Conservation (phyloP, 202 grass and related monocot species). For the Zoysia matrella region DNA sequence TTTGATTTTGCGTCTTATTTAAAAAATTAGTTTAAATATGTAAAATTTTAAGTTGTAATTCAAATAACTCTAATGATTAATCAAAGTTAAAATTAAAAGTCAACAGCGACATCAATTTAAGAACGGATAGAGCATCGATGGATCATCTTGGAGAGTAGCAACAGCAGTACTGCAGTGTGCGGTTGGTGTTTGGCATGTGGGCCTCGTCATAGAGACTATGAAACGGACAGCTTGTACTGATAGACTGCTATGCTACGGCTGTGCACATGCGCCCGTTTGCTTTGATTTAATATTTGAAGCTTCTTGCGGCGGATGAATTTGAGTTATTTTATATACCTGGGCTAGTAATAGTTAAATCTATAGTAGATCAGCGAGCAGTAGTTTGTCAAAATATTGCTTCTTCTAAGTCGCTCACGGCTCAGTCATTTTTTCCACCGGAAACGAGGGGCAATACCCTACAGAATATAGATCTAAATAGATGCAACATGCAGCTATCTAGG, state of each 20-base stretch:
- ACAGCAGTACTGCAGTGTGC: constrained; percentile 41
- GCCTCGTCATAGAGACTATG: constrained; percentile 44
- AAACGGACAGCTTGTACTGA: constrained; percentile 49
- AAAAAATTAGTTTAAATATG: no score
- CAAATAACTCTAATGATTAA: no score
- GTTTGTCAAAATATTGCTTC: no score
- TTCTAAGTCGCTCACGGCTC: no score
- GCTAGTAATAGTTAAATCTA: neutral
- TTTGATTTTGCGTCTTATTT: no score
- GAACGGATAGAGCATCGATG: neutral
- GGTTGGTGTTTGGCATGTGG: constrained; percentile 61
- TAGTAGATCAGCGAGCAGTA: neutral
- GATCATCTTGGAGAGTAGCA: constrained; percentile 13
- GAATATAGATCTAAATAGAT: no score
- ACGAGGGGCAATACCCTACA: no score
- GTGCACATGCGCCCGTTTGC: constrained; percentile 13
- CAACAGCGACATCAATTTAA: neutral
- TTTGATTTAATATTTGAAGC: neutral
- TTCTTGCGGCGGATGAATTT: neutral
- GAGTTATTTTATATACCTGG: neutral
- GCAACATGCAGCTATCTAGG: no score
- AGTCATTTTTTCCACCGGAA: no score
- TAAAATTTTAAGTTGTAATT: no score
- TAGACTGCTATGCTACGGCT: constrained; percentile 37
- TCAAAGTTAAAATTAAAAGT: no score